Evolutionary conservation across 345 rosid genomes (phyloP), one percentile per base, ranked within the genome.

Genomic region (Nephelium lappaceum): DNA sequence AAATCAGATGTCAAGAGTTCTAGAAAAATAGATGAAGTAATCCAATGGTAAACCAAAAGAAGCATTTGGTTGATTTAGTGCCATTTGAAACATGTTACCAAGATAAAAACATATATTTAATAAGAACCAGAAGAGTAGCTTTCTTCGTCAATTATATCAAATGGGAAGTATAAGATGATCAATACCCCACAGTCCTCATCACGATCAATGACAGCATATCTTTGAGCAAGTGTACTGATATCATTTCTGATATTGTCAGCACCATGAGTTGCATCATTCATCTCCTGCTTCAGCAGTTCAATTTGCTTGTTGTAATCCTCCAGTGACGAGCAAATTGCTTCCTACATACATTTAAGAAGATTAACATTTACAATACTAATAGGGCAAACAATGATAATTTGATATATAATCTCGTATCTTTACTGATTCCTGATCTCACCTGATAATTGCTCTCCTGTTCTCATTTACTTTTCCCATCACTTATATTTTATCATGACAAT

Each of bases 231-330:
- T 57, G 98, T 97, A 82, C 94, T 90, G 58, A 94, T 96, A 85
- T 96, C 99, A 78, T 93, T 96, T 93, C 98, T 89, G 68, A 96
- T 96, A 84, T 93, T 93, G 84, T 96, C 99, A 78, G 99, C 99
- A 79, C 99, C 98, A 85, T 93, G 99, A 39, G 99, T 96, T 68
- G 99, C 98, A 82, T 96, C 98, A 85, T 96, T 92, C 99, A 96
- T 96, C 87, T 96, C 99, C 82, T 96, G 84, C 86, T 96, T 96
- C 81, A 96, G 79, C 75, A 84, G 85, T 86, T 94, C 98, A 51
- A 96, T 96, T 89, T 96, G 98, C 90, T 87, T 94, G 89, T 93
- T 96, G 87, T 96, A 96, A 78, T 96, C 99, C 82, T 96, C 98
- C 60, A 96, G 83, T 49, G 99, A 94, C 66, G 98, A 91, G 89